Conservation (phyloP, 1,284 basidiomycete genomes). For the Ustilago nuda region DNA sequence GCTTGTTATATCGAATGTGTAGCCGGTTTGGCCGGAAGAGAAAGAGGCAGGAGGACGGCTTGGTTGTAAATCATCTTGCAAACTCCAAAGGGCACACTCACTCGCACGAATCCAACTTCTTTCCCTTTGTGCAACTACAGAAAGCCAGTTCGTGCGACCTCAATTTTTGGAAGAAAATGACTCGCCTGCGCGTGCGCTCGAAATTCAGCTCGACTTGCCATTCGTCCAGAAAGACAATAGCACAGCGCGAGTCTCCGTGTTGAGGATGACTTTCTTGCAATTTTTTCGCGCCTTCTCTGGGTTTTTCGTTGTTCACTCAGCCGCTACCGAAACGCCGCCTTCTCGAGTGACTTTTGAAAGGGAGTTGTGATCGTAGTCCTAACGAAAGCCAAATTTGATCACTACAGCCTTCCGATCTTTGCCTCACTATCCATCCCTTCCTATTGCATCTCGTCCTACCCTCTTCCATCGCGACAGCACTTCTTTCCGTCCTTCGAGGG, state of each 20-base stretch:
- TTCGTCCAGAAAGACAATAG: slow-evolving; percentile 5
- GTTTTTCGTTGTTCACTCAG: slow-evolving; percentile 4
- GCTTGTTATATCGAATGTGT: not conserved
- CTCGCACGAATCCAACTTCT: not conserved
- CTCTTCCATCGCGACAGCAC: not conserved
- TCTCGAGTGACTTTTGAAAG: not conserved
- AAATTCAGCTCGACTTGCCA: not conserved
- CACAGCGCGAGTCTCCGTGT: slow-evolving; percentile 1
- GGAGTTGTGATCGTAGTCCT: not conserved
- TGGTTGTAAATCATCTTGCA: not conserved
- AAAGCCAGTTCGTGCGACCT: slow-evolving; percentile 9
- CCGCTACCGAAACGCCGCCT: slow-evolving; percentile 2
- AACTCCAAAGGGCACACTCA: not conserved
- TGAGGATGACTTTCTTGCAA: slow-evolving; percentile 24
- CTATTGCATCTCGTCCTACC: slow-evolving; percentile 3
- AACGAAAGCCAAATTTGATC: not conserved
- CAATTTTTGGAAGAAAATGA: slow-evolving; percentile 29
- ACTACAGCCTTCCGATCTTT: not conserved
- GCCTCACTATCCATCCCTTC: not conserved
- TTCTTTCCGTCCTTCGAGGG: slow-evolving; percentile 8
- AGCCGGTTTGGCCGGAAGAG: slow-evolving; percentile 2
- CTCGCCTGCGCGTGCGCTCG: slow-evolving; percentile 18
- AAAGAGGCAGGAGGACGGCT: not conserved
- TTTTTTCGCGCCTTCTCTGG: slow-evolving; percentile 14
- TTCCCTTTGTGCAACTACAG: slow-evolving; percentile 6